Evolutionary conservation across 2,329 filamentous ascomycete species (phyloP), one percentile per base, ranked within the genome.

Genomic region (Xylariaceae sp.): DNA sequence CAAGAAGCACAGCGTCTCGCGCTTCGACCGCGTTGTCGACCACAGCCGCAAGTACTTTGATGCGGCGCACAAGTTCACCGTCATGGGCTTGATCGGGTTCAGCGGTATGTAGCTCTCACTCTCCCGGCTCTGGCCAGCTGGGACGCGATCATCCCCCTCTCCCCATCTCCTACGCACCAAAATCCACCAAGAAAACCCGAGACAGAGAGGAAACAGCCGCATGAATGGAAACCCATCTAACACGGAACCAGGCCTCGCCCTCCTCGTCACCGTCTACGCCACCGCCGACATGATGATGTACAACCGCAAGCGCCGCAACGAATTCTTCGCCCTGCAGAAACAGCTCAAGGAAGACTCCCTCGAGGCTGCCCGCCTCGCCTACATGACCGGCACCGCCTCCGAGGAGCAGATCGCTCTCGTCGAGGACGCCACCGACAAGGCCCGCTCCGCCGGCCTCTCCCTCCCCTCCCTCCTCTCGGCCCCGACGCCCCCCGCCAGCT

Each of bases 251-350:
- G 76, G 67, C 37, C 66, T 81, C 46, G 76, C 76, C 45, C 68
- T 71, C 49, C 65, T 80, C 19, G 67, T 78, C 31, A 79, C 75
- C 41, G 64, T 72, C 47, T 81, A 80, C 66, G 78, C 78, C 28
- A 73, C 77, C 15, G 73, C 69, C 65, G 78, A 81, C 61, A 81
- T 81, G 78, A 67, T 80, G 45, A 66, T 69, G 40, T 75, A 76
- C 62, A 81, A 81, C 68, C 73, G 73, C 54, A 72, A 74, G 63
- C 76, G 77, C 54, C 76, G 76, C 55, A 65, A 63, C 55, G 78
- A 81, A 60, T 81, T 79, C 67, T 56, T 74, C 54, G 71, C 75
- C 44, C 67, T 75, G 41, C 76, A 79, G 56, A 69, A 69, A 60
- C 64, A 70, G 46, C 65, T 79, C 56, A 69, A 72, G 38, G 70